Base-by-base conservation (phyloP, 2,329 filamentous ascomycete species). In the Dryadomyces quercivorus region DNA sequence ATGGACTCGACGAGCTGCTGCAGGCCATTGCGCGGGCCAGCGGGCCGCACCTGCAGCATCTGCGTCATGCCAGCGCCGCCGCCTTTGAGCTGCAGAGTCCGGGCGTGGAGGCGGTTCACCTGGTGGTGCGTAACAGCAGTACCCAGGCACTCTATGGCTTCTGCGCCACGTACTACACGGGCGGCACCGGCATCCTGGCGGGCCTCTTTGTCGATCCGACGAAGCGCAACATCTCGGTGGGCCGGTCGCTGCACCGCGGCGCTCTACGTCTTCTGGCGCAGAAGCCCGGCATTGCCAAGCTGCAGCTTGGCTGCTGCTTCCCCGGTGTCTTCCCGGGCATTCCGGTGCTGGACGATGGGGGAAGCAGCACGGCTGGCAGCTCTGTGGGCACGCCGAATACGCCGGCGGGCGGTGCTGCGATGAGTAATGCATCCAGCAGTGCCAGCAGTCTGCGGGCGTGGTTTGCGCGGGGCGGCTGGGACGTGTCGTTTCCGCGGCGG, bases 91-190 rank as follows among this genome's bases (percentile, higher is more conserved):
- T 95, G 2, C 80, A 77, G 59, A 82, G 83, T 61, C 73, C 80
- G 1, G 50, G 50, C 55, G 77, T 95, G 31, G 81, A 87, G 55
- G 89, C 95, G 67, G 75, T 83, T 0, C 91, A 97, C 66, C 95
- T 92, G 64, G 90, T 96, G 9, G 91, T 97, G 36, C 81, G 91
- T 20, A 97, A 96, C 66, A 94, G 88, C 70, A 95, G 87, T 66
- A 97, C 91, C 0, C 85, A 89, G 59, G 88, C 88, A 0, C 71
- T 97, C 0, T 96, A 95, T 64, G 91, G 91, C 2, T 97, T 96
- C 67, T 92, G 87, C 63, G 86, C 90, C 0, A 95, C 90, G 0
- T 96, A 95, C 65, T 90, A 81, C 65, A 82, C 86, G 63, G 81
- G 83, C 3, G 88, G 88, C 5, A 51, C 45, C n/a, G 89, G 88